These are phyloP conservation scores for Aureobasidium mangrovei DNA, from an alignment of 2,329 filamentous ascomycete genomes.

Conservation along the genomic window DNA sequence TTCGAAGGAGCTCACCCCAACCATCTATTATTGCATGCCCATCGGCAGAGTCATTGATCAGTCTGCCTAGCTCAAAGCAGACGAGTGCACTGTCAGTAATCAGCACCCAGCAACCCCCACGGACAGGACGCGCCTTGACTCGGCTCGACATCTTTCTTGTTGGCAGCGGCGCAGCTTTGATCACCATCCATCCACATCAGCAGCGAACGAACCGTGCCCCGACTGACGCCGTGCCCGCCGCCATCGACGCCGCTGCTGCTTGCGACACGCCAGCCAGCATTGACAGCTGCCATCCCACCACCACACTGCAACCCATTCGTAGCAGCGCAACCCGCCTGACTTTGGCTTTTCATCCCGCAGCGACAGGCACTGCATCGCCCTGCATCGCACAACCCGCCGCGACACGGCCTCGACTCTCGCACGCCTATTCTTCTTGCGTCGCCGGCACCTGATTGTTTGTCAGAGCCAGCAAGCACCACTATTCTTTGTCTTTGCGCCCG, in stretches of 20 bases:
- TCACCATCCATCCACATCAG: no score
- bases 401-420: background rate
- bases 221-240: no score
- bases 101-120: no score
- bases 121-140: no score
- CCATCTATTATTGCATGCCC: conserved; percentile 7
- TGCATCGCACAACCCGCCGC: background rate
- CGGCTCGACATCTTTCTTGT: no score
- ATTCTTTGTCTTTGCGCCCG: background rate
- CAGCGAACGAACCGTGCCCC: no score
- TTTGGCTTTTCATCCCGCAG: no score
- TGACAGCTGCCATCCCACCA: background rate
- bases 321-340: no score
- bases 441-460: conserved; percentile 1
- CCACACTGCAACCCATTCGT: background rate
- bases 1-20: background rate
- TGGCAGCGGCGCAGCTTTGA: no score
- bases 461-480: conserved; percentile 1
- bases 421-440: background rate
- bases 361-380: background rate
- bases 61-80: background rate
- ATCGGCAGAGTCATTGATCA: background rate
- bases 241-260: no score
- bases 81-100: no score
- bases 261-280: background rate